phyloP scores from a whole-genome alignment of 2,329 filamentous ascomycete genomes.

The Dissoconium aciculare region DNA sequence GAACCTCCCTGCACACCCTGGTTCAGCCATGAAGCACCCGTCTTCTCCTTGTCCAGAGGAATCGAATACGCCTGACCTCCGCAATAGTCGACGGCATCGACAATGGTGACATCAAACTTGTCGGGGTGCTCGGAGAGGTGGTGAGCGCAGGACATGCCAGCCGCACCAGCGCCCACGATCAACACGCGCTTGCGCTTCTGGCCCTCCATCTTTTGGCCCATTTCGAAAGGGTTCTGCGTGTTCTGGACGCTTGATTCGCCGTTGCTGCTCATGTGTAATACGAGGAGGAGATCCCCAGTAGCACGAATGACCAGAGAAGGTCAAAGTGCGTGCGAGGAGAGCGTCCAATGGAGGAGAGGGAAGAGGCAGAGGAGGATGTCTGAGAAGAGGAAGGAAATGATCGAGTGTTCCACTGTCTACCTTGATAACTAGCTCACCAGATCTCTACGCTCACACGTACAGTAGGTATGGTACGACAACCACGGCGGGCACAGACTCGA shows the following conservation, averaged over 20 bases:
- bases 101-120: constrained; percentile 49
- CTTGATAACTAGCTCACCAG: no score
- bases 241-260: constrained; percentile 2
- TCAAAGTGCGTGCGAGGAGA: no score
- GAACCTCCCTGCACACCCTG: constrained; percentile 50
- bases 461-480: no score
- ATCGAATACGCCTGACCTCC: constrained; percentile 48
- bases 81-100: constrained; percentile 44
- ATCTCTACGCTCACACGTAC: no score
- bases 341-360: no score
- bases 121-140: constrained; percentile 51
- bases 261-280: constrained; percentile 1
- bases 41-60: constrained; percentile 38
- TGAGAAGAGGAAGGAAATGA: no score
- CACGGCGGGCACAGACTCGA: no score
- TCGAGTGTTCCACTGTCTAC: no score
- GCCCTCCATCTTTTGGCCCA: constrained; percentile 22
- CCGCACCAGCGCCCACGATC: constrained; percentile 48
- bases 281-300: no score
- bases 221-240: constrained; percentile 24
- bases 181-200: constrained; percentile 34
- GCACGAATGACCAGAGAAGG: no score
- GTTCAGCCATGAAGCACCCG: constrained; percentile 46
- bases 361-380: no score
- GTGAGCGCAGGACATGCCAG: constrained; percentile 50